Conservation (phyloP, 495 filamentous ascomycete genomes). For the Lindgomyces ingoldianus region DNA sequence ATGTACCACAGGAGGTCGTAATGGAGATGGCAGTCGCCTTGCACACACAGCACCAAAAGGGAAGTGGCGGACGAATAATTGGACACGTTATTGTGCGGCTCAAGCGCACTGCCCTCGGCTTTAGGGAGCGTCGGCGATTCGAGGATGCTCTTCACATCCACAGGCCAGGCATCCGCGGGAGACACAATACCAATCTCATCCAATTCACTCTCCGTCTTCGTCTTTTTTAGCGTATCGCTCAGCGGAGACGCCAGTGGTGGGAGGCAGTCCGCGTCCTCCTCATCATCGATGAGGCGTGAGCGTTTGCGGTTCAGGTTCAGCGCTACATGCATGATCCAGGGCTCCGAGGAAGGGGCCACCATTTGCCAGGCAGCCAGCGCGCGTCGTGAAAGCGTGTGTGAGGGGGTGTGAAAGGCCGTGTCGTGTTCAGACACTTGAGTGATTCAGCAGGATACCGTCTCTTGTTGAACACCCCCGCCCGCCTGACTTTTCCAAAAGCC, state of each 20-base stretch:
- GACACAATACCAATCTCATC: constrained; percentile 24
- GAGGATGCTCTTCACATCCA: constrained; percentile 31
- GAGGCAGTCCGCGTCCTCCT: constrained; percentile 12
- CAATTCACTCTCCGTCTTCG: constrained; percentile 28
- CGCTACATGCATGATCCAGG: constrained; percentile 26
- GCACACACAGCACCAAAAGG: constrained; percentile 32
- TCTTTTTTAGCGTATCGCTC: constrained; percentile 22
- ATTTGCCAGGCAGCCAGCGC: background rate
- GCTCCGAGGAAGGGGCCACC: constrained; percentile 5
- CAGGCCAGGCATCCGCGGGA: constrained; percentile 28
- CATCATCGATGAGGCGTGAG: constrained; percentile 20
- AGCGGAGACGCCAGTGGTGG: background rate
- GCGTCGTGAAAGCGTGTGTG: background rate
- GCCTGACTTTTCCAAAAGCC: background rate
- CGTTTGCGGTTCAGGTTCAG: constrained; percentile 29
- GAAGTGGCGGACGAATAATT: constrained; percentile 16
- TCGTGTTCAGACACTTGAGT: background rate
- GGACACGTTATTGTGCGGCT: constrained; percentile 25
- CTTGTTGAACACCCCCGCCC: background rate
- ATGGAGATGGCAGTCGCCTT: constrained; percentile 31
- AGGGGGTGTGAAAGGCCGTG: background rate
- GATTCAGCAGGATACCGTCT: background rate
- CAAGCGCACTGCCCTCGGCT: background rate
- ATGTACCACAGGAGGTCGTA: constrained; percentile 39
- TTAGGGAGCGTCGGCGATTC: constrained; percentile 24